phyloP scores from a whole-genome alignment of 129 eudicot genomes.

The Smallanthus sonchifolius region DNA sequence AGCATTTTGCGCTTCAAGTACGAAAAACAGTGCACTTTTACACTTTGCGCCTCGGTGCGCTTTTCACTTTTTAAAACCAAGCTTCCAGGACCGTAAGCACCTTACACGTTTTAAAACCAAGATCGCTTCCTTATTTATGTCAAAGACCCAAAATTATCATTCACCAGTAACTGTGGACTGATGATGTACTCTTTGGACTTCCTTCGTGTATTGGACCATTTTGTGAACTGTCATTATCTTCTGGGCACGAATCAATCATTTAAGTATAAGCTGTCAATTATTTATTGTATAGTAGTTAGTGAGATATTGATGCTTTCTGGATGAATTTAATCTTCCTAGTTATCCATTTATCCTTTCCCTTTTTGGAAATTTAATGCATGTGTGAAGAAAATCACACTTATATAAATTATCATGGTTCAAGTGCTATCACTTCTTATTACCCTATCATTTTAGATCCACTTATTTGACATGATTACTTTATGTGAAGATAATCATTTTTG shows the following conservation, averaged over 20 bases:
- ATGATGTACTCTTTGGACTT: constrained; percentile 24
- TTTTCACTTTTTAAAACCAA: background rate
- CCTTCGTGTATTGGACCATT: constrained; percentile 16
- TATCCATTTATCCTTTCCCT: constrained; percentile 21
- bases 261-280: constrained; percentile 21
- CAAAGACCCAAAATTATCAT: background rate
- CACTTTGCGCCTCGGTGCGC: too few relatives aligned
- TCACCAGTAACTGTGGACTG: constrained; percentile 6
- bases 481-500: background rate
- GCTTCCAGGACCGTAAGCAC: too few relatives aligned
- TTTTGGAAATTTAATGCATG: background rate
- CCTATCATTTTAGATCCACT: constrained; percentile 21
- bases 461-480: background rate
- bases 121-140: background rate
- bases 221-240: constrained; percentile 19
- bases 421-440: constrained; percentile 30
- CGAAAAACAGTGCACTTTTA: too few relatives aligned
- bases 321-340: background rate
- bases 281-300: constrained; percentile 11
- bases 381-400: constrained; percentile 9
- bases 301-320: constrained; percentile 7
- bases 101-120: too few relatives aligned
- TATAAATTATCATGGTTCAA: constrained; percentile 14
- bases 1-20: too few relatives aligned
- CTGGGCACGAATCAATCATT: constrained; percentile 3